Evolutionary conservation across 768 basidiomycete genomes (phyloP), one percentile per base, ranked within the genome.

Genomic region (Pleurotus djamor): DNA sequence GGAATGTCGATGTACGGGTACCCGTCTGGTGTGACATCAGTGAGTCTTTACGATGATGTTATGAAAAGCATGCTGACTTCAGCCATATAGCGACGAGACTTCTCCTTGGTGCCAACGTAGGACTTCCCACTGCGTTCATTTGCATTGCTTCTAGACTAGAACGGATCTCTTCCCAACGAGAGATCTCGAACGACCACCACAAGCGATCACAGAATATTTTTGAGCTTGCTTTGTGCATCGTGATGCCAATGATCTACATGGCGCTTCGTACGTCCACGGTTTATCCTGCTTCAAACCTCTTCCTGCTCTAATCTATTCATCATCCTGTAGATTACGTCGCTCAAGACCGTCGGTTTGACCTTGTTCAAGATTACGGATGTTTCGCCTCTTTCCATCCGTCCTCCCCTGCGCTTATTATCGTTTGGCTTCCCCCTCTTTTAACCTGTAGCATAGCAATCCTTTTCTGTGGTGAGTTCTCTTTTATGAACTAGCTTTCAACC

Each of bases 1-100:
- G 75, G 17, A 78, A 74, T 60, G 62, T 69, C 5, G 56, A 66
- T 7, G 71, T 82, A 60, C 54, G 21, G 14, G 72, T 77, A 0
- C 84, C 83, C 0, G 71, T 84, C 2, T 89, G 84, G 84, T 89
- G 87, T 62, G 88, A 89, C 58, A 87, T 89, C 13, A 71, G 88
- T 89, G 45, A 47, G 73, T 66, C 7, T 2, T 28, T 12, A 34
- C 51, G 10, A 16, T 34, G 16, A 33, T 13, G 7, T 37, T 17
- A 48, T 14, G 21, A 14, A 48, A 13, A 12, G n/a, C 60, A 5
- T 60, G 10, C 51, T 52, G n/a, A 6, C 47, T 5, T 4, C 21
- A 38, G 61, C 51, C 58, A 59, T 48, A 13, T 65, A 32, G 85
- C 80, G 14, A 75, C 76, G 0, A 79, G 79, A 51, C 63, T 86